Conservation (phyloP, 2,329 filamentous ascomycete genomes). For the Neoscytalidium dimidiatum region DNA sequence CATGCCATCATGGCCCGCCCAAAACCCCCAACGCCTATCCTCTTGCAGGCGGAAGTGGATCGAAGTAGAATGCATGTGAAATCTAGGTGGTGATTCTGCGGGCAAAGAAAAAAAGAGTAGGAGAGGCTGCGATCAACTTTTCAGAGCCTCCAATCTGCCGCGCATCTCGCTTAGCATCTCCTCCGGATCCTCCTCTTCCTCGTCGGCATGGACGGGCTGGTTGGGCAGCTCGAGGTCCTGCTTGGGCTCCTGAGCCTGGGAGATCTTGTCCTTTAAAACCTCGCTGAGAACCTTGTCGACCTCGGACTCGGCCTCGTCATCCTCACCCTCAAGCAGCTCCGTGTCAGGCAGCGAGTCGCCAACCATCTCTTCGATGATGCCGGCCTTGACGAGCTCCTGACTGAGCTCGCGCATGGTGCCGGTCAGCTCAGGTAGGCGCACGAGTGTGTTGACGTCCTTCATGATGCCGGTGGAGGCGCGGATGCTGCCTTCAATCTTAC, state of each 20-base stretch:
- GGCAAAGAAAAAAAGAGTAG: not conserved
- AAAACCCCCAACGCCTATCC: constrained; percentile 7
- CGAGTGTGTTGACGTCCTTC: constrained; percentile 90
- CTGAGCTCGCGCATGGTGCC: constrained; percentile 87
- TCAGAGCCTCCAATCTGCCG: constrained; percentile 83
- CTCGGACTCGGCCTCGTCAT: constrained; percentile 72
- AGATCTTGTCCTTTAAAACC: constrained; percentile 80
- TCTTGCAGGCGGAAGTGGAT: not conserved
- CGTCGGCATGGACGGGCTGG: constrained; percentile 58
- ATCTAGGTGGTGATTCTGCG: not conserved
- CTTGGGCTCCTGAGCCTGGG: constrained; percentile 58
- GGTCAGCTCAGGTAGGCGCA: constrained; percentile 81
- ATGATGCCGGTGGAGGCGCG: constrained; percentile 86
- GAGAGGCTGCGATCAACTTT: constrained; percentile 65
- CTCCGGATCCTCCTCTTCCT: constrained; percentile 84
- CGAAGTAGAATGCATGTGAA: not conserved
- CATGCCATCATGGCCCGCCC: constrained; percentile 3
- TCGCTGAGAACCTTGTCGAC: constrained; percentile 93
- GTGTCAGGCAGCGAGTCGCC: constrained; percentile 75
- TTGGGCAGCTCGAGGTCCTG: constrained; percentile 55
- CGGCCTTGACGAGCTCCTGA: constrained; percentile 87
- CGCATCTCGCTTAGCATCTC: constrained; percentile 94
- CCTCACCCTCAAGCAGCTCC: constrained; percentile 68
- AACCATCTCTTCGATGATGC: constrained; percentile 97
- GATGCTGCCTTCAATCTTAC: constrained; percentile 94